Evolutionary conservation across 345 rosid genomes (phyloP), one percentile per base, ranked within the genome.

Genomic region (Acer yangbiense): DNA sequence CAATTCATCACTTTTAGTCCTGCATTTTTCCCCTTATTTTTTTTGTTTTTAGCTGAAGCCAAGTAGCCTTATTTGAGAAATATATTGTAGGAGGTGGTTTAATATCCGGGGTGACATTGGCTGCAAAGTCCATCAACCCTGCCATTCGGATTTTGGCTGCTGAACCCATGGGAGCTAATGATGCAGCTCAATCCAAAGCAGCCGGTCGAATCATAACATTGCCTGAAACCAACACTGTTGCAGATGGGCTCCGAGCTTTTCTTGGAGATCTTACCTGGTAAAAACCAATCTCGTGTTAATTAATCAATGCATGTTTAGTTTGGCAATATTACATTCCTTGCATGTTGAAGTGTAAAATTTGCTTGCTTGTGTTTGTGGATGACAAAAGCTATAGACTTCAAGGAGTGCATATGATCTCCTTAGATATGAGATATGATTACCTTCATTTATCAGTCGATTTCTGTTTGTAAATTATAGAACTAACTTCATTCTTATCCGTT

Each of bases 61-160:
- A 60, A 71, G 6, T 43, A 48, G 1, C 7, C 12, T 7, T 68
- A 7, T 61, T 65, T 52, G 12, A 7, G 32, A 74, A 63, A 46
- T 6, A 0, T 72, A 69, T 68, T 83, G 75, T 74, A 92, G 97
- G 99, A 10, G 98, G 98, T 64, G 96, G 97, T 69, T 81, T 90
- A 84, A 92, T 90, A 78, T 92, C 98, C 27, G 98, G 98, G 77
- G 93, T 93, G 85, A 90, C 99, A n/a, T 74, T 95, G 83, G 95
- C 97, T 73, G 94, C 99, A 50, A 95, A 95, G 85, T 85, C 98
- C 13, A 83, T 93, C 74, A 93, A 95, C 85, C 98, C 98, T 6
- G 87, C 83, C 63, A 80, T 95, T 76, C 88, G 87, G 77, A 73
- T 93, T 85, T 86, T 95, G 64, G 99, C 92, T 64, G 97, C 98